Evolutionary conservation across 192 early-diverging fungal genomes (phyloP), one percentile per base, ranked within the genome.

Genomic region (Funneliformis mosseae): DNA sequence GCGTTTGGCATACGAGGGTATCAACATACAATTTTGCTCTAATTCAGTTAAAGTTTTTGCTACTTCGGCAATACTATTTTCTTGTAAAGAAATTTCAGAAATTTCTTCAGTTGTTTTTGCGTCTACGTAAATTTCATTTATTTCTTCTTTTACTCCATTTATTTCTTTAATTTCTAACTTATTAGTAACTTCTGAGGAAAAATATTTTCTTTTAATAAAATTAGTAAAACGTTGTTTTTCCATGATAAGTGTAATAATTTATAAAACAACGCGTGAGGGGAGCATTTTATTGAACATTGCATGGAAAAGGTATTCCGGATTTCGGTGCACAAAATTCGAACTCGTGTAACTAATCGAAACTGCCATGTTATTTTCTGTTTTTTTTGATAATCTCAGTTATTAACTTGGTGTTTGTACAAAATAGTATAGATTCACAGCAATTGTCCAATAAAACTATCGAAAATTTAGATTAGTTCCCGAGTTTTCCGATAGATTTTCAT

Each of bases 1-100:
- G n/a, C 59, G 48, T 46, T 5, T 46, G 16, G 70, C 79, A 80
- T 80, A 80, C 7, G 70, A 39, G 16, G 79, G 79, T 16, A 80
- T 62, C 39, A 80, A 64, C 1, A 80, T 60, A 42, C 79, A 80
- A 71, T 73, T 73, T 23, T 80, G 79, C 38, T 79, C 78, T 14
- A 74, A n/a, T 16, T 6, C 14, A 33, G 1, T 18, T n/a, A 48
- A 60, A 9, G 42, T 28, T 25, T 78, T 63, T 27, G 6, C 50
- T 28, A 4, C 50, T 28, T 55, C 12, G 2, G 45, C 11, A 8
- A 43, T 25, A 74, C 8, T 12, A 43, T n/a, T 27, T 23, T n/a
- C 42, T 21, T 55, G 50, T 5, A 55, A n/a, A 55, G 50, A 55
- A 21, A 55, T 21, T 21, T 33, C 33, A 33, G 33, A 33, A 33